Evolutionary conservation across 2,329 filamentous ascomycete genomes (phyloP), one percentile per base, ranked within the genome.

Genomic region (Aureobasidium sp.): DNA sequence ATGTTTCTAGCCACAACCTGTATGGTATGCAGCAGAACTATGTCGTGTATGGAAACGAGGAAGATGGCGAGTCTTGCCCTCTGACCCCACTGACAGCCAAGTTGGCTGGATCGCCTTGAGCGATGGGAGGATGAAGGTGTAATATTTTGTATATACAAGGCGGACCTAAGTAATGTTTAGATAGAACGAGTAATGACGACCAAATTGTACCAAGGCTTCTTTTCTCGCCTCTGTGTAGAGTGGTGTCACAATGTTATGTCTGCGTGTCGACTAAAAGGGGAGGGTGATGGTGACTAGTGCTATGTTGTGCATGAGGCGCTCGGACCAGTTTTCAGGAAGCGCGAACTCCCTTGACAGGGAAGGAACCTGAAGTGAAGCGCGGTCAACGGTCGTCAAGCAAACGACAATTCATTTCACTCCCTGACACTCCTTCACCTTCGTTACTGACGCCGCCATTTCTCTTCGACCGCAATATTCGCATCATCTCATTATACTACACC

Each of bases 11-110:
- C 15, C 67, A 70, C 63, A 65, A 67, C 9, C 48, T 50, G 37
- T 53, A 57, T 34, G 66, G 68, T 13, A 69, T 69, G 67, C 62
- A 68, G 58, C 59, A 54, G 27, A 64, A 69, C 52, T 70, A 69
- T 53, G 16, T 55, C 29, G 65, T 69, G 4, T 62, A 63, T 15
- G 42, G 21, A 10, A 55, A 39, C 4, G 58, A 61, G 27, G 45
- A 15, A 15, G 58, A 61, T 32, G 58, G 47, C 11, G 63, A 62
- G 29, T 15, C 64, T 36, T 68, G 67, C 41, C 66, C 66, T 34
- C 45, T 68, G 57, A 54, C 65, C 15, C 48, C 62, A n/a, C 32
- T 66, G 47, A 61, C 58, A 15, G 58, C 58, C 48, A 52, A 61
- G 41, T 47, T 61, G 30, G 49, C 37, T 34, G 58, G 58, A 5